phyloP scores from a whole-genome alignment of 2,329 filamentous ascomycete species.

The Talaromyces albobiverticillius region DNA sequence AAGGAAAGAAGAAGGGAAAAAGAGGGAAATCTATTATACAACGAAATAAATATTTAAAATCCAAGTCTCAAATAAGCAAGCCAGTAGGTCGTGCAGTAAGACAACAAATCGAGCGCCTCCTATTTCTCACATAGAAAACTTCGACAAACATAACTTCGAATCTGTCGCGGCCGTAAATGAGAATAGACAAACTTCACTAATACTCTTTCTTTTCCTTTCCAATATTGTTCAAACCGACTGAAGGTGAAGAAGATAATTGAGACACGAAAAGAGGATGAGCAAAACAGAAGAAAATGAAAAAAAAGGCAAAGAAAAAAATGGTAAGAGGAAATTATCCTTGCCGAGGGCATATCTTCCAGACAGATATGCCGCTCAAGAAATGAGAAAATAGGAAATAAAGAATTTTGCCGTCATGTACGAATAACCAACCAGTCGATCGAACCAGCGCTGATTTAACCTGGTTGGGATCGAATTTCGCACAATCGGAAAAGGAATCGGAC shows the following conservation, averaged over 20 bases:
- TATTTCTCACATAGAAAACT: not conserved
- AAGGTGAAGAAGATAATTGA: not conserved
- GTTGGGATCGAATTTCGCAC: slow-evolving; percentile 4
- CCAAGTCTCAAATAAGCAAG: not conserved
- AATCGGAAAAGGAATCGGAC: not conserved
- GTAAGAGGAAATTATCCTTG: not conserved
- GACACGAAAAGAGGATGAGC: not conserved
- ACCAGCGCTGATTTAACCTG: slow-evolving; percentile 8
- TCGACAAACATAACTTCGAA: not conserved
- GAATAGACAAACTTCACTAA: not conserved
- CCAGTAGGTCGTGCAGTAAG: not conserved
- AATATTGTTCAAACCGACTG: not conserved
- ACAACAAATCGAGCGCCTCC: not conserved
- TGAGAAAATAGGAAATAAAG: not conserved
- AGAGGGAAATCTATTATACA: slow-evolving; percentile 19
- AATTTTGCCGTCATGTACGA: not conserved
- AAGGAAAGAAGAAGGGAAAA: slow-evolving; percentile 16
- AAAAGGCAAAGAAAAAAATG: slow-evolving; percentile 1
- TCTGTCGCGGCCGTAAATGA: slow-evolving; percentile 6
- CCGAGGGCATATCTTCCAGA: not conserved
- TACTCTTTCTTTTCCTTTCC: not conserved
- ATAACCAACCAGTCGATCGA: slow-evolving; percentile 8
- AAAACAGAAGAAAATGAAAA: slow-evolving; percentile 4
- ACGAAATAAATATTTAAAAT: slow-evolving; percentile 11
- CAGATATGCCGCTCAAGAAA: not conserved